Base-by-base conservation (phyloP, 2,329 filamentous ascomycete species). In the Sphaerostilbella broomeana region DNA sequence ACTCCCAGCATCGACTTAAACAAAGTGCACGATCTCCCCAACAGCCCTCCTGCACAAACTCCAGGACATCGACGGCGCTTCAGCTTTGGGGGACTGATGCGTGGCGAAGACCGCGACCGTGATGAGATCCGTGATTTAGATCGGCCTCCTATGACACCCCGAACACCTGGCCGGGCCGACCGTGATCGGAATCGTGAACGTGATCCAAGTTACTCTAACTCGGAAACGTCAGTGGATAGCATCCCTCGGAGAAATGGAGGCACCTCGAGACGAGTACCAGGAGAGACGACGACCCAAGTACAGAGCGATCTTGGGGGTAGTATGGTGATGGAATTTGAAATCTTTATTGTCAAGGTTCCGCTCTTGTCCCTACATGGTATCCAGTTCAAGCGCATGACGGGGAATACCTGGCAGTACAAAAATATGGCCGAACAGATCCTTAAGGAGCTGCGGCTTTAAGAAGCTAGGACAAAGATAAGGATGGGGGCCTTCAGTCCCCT, bases 321-420 rank as follows among this genome's bases (percentile, higher is more conserved):
- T 61, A 81, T 94, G 74, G 73, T 86, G 26, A 69, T 97, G 37
- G 81, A 86, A 48, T 98, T 97, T 57, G 92, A 98, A 59, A 95
- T 97, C 47, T 81, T 95, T 51, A 92, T 98, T 51, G 92, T 98
- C 59, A 98, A 98, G 65, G 88, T 98, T 18, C 92, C 92, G 10
- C 69, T 98, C 36, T 79, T 98, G 45, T 88, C 84, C 28, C 67
- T 98, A 42, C 90, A 98, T 57, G 92, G 92, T 34, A 89, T 98
- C 46, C 92, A 97, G 61, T 98, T 98, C 70, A 98, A 98, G 73
- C 88, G 92, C 58, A 82, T 97, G 51, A 79, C 86, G 42, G 90
- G 92, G 24, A 90, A 94, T 44, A 97, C 92, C 43, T 97, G 90
- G 89, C 89, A 95, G 62, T 98, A 94, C 67, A 95, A 95, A 70